Percentiles rank a stretch among this genome's conserved stretches.
phyloP scores from a whole-genome alignment of 495 filamentous ascomycete species.

The Aspergillus homomorphus region DNA sequence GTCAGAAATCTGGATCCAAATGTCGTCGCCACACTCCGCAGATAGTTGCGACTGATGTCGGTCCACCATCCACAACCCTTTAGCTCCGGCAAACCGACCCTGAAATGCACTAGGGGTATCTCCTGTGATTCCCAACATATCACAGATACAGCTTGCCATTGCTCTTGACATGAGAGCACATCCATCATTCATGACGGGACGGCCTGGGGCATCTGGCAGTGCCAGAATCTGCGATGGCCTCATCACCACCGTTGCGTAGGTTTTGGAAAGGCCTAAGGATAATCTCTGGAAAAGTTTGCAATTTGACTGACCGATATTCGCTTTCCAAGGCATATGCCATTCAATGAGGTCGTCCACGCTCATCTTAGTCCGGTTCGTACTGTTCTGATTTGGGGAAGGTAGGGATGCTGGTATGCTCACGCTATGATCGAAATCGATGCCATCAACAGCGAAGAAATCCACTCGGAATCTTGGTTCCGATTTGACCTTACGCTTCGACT shows the following conservation, averaged over 20 bases:
- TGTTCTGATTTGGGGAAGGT: conserved; percentile 24
- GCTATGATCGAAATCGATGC: conserved; percentile 36
- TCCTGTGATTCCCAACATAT: conserved; percentile 53
- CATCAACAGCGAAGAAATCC: conserved; percentile 54
- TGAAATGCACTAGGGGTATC: conserved; percentile 73
- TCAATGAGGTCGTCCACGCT: conserved; percentile 43
- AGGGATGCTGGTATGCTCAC: conserved; percentile 6
- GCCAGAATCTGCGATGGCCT: conserved; percentile 39
- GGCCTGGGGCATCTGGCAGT: conserved; percentile 26
- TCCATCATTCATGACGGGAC: conserved; percentile 75
- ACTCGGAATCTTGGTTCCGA: conserved; percentile 37
- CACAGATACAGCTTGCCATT: conserved; percentile 58
- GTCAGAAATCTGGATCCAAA: conserved; percentile 75
- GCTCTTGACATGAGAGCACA: conserved; percentile 67
- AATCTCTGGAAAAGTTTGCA: conserved; percentile 54
- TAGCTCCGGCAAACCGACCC: conserved; percentile 76
- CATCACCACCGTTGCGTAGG: conserved; percentile 47
- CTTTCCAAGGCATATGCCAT: conserved; percentile 44
- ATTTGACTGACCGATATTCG: conserved; percentile 42
- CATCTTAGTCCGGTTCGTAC: conserved; percentile 35
- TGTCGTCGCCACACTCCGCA: conserved; percentile 30
- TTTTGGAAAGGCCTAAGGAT: conserved; percentile 42
- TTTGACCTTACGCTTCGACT: conserved; percentile 33
- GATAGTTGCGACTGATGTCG: conserved; percentile 26
- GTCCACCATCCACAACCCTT: conserved; percentile 86